Percentiles rank a stretch among this genome's conserved stretches.
Evolutionary conservation across 495 filamentous ascomycete genomes (phyloP).

Genomic region (Hypoxylon cercidicola): DNA sequence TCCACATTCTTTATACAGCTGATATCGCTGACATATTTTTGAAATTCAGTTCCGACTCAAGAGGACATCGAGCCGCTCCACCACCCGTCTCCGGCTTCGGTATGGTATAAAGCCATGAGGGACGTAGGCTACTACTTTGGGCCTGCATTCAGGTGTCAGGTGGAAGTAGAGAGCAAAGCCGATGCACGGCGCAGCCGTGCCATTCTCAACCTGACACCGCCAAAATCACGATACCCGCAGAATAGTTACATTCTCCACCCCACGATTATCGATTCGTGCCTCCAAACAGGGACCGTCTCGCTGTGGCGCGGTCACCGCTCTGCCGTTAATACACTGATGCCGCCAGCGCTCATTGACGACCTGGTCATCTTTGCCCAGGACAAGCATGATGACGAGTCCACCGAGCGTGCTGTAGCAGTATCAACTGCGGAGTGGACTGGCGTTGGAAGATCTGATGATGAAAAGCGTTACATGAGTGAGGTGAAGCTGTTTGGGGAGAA

Average conservation of each 20-base stretch:
- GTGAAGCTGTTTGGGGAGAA: background rate
- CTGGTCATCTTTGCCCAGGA: constrained; percentile 8
- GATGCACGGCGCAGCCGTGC: constrained; percentile 20
- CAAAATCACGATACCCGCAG: constrained; percentile 33
- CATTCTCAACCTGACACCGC: constrained; percentile 1
- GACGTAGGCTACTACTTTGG: constrained; percentile 38
- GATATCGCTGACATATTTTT: background rate
- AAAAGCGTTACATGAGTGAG: constrained; percentile 4
- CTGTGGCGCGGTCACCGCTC: background rate
- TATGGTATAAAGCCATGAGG: constrained; percentile 40
- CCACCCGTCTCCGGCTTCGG: constrained; percentile 1
- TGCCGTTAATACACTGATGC: constrained; percentile 2
- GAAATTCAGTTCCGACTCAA: background rate
- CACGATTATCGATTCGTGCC: constrained; percentile 7
- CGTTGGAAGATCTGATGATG: constrained; percentile 1
- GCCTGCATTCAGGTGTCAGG: constrained; percentile 22
- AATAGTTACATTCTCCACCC: constrained; percentile 40
- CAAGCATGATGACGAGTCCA: background rate
- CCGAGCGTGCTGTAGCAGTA: background rate
- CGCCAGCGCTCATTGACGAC: constrained; percentile 15
- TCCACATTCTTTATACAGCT: background rate
- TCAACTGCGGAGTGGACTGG: constrained; percentile 4
- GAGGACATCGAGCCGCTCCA: constrained; percentile 11
- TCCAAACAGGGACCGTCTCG: constrained; percentile 4
- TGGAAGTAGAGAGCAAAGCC: constrained; percentile 31